Percentiles rank a stretch among this genome's conserved stretches.
Evolutionary conservation across 768 basidiomycete species (phyloP).

Genomic region (Leucosporidium yakuticum): DNA sequence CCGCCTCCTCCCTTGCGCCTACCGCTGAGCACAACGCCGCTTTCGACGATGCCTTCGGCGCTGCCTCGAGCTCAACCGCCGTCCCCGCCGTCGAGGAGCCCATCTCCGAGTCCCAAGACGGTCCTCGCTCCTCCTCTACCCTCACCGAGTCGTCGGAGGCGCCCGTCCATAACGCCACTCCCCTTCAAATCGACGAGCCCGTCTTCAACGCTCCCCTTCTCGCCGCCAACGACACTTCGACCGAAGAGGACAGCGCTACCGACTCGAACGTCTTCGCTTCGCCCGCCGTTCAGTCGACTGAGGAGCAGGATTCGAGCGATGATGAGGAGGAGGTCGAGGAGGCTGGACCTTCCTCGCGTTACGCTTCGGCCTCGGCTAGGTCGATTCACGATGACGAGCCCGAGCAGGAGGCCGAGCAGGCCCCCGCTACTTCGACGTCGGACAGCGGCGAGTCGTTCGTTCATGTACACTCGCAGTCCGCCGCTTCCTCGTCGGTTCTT

Average conservation of each 20-base stretch:
- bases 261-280: background rate
- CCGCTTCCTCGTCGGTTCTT: background rate
- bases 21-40: constrained; percentile 25
- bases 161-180: background rate
- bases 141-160: too few species aligned
- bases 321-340: constrained; percentile 47
- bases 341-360: background rate
- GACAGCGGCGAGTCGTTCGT: constrained; percentile 33
- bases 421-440: background rate
- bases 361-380: background rate
- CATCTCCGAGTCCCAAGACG: too few species aligned
- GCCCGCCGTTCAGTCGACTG: background rate
- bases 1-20: constrained; percentile 16
- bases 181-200: background rate
- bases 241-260: background rate
- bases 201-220: background rate
- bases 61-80: too few species aligned
- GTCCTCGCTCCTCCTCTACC: too few species aligned
- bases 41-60: constrained; percentile 43
- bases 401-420: background rate
- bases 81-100: too few species aligned
- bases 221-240: too few species aligned
- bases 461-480: constrained; percentile 9
- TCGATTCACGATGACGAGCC: background rate
- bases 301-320: constrained; percentile 45